Conservation (phyloP, 768 basidiomycete species). For the Pholiota microspora region DNA sequence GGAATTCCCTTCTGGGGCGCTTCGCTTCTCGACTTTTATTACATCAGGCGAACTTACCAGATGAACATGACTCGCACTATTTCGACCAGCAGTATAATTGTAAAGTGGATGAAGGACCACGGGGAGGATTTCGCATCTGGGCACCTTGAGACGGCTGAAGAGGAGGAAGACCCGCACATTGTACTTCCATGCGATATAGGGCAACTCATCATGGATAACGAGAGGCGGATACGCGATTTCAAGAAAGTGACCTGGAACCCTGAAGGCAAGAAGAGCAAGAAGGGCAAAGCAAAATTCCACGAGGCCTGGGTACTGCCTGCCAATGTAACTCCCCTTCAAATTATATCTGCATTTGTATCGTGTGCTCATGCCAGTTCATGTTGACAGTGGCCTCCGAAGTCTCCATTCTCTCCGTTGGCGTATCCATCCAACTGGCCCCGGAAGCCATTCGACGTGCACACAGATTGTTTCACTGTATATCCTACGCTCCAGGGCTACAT, state of each 20-base stretch:
- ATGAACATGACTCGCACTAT: constrained; percentile 13
- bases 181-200: constrained; percentile 28
- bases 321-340: not conserved
- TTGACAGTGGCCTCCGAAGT: not conserved
- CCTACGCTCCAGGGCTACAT: not conserved
- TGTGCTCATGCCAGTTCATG: not conserved
- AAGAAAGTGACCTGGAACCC: not conserved
- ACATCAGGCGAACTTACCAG: constrained; percentile 22
- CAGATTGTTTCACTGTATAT: not conserved
- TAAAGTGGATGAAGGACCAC: constrained; percentile 31
- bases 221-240: not conserved
- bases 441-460: not conserved
- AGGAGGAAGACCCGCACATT: constrained; percentile 31
- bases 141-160: constrained; percentile 32
- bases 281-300: not conserved
- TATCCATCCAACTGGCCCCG: not conserved
- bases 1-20: constrained; percentile 38
- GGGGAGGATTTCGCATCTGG: constrained; percentile 32
- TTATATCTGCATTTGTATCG: not conserved
- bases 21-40: constrained; percentile 40
- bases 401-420: not conserved
- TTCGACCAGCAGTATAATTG: constrained; percentile 34
- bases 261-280: not conserved
- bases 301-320: constrained; percentile 1
- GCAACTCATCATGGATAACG: constrained; percentile 19